Conservation (phyloP, 768 basidiomycete genomes). For the Pleurotus giganteus region DNA sequence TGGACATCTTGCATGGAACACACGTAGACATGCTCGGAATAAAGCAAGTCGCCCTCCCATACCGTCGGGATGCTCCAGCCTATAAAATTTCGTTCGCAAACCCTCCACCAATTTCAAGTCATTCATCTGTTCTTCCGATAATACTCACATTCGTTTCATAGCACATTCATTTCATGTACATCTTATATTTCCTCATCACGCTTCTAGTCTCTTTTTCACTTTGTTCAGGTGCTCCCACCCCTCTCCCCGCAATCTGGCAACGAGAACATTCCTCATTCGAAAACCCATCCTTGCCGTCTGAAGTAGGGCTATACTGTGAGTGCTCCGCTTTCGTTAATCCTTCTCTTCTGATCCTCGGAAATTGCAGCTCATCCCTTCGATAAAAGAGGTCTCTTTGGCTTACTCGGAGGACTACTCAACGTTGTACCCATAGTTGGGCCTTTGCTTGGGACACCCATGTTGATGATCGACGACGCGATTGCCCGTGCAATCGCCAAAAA, state of each 20-base stretch:
- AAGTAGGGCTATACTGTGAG: background rate
- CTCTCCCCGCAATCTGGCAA: background rate
- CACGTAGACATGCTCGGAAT: background rate
- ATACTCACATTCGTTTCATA: background rate
- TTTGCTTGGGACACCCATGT: background rate
- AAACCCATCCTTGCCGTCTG: too few species aligned
- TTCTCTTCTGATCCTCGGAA: background rate
- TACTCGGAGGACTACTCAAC: background rate
- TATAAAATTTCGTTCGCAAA: background rate
- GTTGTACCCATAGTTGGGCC: conserved; percentile 2
- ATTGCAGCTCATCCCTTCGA: background rate
- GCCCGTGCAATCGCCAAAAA: background rate
- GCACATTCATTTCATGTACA: background rate
- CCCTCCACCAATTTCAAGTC: background rate
- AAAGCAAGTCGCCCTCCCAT: too few species aligned
- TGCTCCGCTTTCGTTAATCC: background rate
- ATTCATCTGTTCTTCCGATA: background rate
- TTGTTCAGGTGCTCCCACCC: background rate
- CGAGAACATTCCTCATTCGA: too few species aligned
- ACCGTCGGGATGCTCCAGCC: too few species aligned
- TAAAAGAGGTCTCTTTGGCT: background rate
- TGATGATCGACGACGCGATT: conserved; percentile 3
- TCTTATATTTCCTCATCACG: background rate
- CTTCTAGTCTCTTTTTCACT: background rate
- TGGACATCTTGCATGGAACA: background rate